Conservation (phyloP, 306 rosid genomes). For the Trifolium repens region DNA sequence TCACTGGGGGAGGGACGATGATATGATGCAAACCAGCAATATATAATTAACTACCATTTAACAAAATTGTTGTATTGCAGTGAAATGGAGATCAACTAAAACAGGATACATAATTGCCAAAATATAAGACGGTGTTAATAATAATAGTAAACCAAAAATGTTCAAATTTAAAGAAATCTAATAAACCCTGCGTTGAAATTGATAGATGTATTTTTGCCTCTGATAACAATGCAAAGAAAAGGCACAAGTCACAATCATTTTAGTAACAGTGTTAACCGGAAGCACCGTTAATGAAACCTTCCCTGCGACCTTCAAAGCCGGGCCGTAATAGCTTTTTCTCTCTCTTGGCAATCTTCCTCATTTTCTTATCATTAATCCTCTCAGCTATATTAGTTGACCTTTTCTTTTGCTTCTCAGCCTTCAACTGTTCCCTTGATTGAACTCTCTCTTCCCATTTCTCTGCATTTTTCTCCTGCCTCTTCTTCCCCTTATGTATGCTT, state of each 20-base stretch:
- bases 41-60: not conserved
- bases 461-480: conserved; percentile 70
- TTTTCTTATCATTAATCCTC: conserved; percentile 72
- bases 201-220: not conserved
- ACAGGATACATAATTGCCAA: not conserved
- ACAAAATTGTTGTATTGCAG: not conserved
- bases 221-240: not conserved
- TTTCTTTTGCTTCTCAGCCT: conserved; percentile 72
- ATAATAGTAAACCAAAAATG: not conserved
- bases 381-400: conserved; percentile 74
- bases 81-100: not conserved
- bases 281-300: conserved; percentile 63
- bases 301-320: conserved; percentile 90
- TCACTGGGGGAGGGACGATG: not conserved
- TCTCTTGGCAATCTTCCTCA: conserved; percentile 71
- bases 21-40: not conserved
- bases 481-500: conserved; percentile 45
- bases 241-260: conserved; percentile 27
- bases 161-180: not conserved
- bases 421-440: conserved; percentile 68
- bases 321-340: conserved; percentile 92
- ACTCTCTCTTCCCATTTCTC: conserved; percentile 51
- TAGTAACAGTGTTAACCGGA: conserved; percentile 22
- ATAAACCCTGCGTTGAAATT: not conserved
- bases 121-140: not conserved